Evolutionary conservation across 1,284 basidiomycete genomes (phyloP), one percentile per base, ranked within the genome.

Genomic region (Marasmius fiardii): DNA sequence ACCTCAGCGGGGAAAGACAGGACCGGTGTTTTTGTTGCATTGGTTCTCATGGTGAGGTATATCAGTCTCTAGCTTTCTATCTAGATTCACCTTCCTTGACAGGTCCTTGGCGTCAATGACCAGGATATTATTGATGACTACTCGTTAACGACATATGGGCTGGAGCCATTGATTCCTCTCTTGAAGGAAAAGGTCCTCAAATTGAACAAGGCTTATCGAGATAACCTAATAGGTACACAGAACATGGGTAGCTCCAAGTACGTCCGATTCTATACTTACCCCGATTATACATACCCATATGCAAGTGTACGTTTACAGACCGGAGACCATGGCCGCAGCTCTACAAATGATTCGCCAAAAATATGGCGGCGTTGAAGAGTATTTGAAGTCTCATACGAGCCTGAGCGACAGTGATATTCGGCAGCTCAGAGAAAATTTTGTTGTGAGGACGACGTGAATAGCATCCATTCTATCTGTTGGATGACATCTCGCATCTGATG

Each of bases 1-100:
- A 4, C 4, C 28, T 31, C 28, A 78, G 76, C 69, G n/a, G 77
- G 77, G 6, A 78, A 78, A 59, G 77, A 79, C 59, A 63, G 76
- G 43, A 75, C 76, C 2, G 76, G 74, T 2, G 52, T 77, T 4
- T 71, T 76, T 54, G 66, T 70, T 11, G 73, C 73, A 7, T 52
- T 74, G 10, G 61, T 77, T 16, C 64, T 71, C 35, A 66, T 67
- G 64, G 72, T 71, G 49, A 50, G 64, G 54, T 16, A 35, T 58
- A 18, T 44, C 55, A 28, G 55, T 63, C n/a, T 51, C 41, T 45
- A 35, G 23, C 33, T 26, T 23, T 34, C 14, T 20, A n/a, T 12
- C n/a, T 49, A 7, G 39, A 23, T 53, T 1, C 34, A 43, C 14
- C 24, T 24, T 11, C 18, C 14, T 48, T 48, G 23, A 16, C 58